Percentiles rank a stretch among this genome's conserved stretches.
Conservation (phyloP, 805 yeast species). For the Brettanomyces nanus region DNA sequence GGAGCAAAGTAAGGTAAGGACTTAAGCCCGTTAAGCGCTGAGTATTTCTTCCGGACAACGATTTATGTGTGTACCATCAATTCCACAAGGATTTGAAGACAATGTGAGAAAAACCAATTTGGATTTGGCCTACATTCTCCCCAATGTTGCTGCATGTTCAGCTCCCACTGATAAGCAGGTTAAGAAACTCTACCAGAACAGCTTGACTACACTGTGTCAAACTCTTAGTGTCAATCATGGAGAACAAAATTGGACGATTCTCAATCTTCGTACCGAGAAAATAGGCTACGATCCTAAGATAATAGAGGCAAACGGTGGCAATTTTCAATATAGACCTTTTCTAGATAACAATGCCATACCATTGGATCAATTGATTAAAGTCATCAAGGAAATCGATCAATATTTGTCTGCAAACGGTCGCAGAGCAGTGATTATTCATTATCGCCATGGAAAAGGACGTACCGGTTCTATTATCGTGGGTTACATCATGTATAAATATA, state of each 20-base stretch:
- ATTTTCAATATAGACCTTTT: constrained; percentile 44
- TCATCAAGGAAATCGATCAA: constrained; percentile 36
- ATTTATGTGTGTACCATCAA: background rate
- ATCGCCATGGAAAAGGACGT: constrained; percentile 89
- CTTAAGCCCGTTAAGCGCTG: too few species aligned
- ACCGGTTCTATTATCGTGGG: constrained; percentile 74
- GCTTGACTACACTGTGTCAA: constrained; percentile 40
- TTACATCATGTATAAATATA: constrained; percentile 46
- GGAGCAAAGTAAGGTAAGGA: too few species aligned
- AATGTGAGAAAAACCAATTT: constrained; percentile 17
- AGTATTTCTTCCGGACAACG: too few species aligned
- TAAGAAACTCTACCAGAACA: constrained; percentile 42
- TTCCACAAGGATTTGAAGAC: background rate
- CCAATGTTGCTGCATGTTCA: constrained; percentile 62
- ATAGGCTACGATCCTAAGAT: constrained; percentile 24
- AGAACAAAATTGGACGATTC: constrained; percentile 53
- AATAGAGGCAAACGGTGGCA: constrained; percentile 29
- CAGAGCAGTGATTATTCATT: constrained; percentile 58
- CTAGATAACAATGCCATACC: constrained; percentile 77
- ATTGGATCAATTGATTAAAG: constrained; percentile 37
- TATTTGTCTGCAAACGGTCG: constrained; percentile 32
- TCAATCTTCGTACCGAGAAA: constrained; percentile 63
- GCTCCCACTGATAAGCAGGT: constrained; percentile 52
- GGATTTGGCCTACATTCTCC: constrained; percentile 63
- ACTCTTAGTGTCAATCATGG: constrained; percentile 42